Evolutionary conservation across 2,329 filamentous ascomycete genomes (phyloP).

Genomic region (Calonectria henricotiae): DNA sequence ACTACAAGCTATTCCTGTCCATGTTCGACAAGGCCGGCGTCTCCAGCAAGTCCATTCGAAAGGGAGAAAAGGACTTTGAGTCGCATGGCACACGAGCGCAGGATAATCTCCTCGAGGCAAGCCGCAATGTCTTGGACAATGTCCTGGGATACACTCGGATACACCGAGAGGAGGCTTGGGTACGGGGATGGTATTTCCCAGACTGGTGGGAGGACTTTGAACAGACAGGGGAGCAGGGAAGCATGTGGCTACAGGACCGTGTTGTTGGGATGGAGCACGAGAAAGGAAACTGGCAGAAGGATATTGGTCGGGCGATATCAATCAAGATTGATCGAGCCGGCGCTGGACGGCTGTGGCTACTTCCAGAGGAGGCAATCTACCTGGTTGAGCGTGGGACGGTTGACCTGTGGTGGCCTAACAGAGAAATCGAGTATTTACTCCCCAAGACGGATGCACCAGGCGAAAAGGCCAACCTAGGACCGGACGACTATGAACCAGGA

Average conservation of each 20-base stretch:
- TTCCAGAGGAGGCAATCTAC: constrained; percentile 94
- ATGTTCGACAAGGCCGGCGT: constrained; percentile 68
- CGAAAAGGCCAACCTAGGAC: constrained; percentile 47
- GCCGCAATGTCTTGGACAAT: constrained; percentile 89
- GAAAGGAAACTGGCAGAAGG: constrained; percentile 81
- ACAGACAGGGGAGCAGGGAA: constrained; percentile 48
- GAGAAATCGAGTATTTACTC: constrained; percentile 67
- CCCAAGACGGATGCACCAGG: constrained; percentile 55
- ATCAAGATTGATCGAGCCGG: constrained; percentile 71
- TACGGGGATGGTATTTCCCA: constrained; percentile 83
- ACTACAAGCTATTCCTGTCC: constrained; percentile 82
- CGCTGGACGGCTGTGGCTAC: constrained; percentile 81
- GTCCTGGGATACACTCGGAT: constrained; percentile 84
- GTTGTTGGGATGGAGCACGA: constrained; percentile 80
- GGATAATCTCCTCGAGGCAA: constrained; percentile 83
- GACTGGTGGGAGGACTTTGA: constrained; percentile 65
- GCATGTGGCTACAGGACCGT: constrained; percentile 61
- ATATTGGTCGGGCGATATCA: constrained; percentile 79
- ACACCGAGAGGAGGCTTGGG: constrained; percentile 78
- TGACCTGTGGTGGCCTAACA: constrained; percentile 87
- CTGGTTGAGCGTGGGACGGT: constrained; percentile 89
- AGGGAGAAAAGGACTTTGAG: constrained; percentile 98
- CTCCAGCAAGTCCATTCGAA: constrained; percentile 81
- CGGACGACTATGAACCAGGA: constrained; percentile 71
- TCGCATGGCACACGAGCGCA: constrained; percentile 90